A percentile compares a stretch with the other conserved stretches of the same genome.
Conservation (phyloP, 345 rosid species). For the Dipteronia sinensis region DNA sequence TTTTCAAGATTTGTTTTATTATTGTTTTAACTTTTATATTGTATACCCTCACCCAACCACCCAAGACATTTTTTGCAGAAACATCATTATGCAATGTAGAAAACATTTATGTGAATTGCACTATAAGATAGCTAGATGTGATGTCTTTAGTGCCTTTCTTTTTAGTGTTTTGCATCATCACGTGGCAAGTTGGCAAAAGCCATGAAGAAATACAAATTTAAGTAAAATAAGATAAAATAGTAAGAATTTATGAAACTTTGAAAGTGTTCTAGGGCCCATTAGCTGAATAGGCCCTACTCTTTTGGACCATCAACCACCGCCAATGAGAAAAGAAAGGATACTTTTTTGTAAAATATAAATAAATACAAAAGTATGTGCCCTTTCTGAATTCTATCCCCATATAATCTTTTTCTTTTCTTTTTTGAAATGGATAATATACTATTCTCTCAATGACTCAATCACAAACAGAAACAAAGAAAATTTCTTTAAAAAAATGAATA, state of each 20-base stretch:
- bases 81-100: constrained; percentile 4
- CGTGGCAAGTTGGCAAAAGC: constrained; percentile 26
- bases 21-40: too few relatives aligned
- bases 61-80: background rate
- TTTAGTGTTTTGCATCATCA: constrained; percentile 19
- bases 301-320: constrained; percentile 13
- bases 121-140: constrained; percentile 6
- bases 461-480: too few relatives aligned
- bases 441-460: too few relatives aligned
- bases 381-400: background rate
- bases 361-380: background rate
- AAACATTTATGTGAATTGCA: background rate
- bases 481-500: too few relatives aligned
- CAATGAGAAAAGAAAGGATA: background rate
- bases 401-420: too few relatives aligned
- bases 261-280: background rate
- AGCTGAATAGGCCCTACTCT: background rate
- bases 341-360: too few relatives aligned
- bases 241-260: constrained; percentile 5
- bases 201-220: background rate
- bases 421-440: too few relatives aligned
- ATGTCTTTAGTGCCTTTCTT: constrained; percentile 11
- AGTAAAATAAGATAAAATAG: background rate
- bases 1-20: too few relatives aligned
- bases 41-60: too few relatives aligned